Conservation (phyloP, 441 rosid species). For the Aleurites moluccanus region DNA sequence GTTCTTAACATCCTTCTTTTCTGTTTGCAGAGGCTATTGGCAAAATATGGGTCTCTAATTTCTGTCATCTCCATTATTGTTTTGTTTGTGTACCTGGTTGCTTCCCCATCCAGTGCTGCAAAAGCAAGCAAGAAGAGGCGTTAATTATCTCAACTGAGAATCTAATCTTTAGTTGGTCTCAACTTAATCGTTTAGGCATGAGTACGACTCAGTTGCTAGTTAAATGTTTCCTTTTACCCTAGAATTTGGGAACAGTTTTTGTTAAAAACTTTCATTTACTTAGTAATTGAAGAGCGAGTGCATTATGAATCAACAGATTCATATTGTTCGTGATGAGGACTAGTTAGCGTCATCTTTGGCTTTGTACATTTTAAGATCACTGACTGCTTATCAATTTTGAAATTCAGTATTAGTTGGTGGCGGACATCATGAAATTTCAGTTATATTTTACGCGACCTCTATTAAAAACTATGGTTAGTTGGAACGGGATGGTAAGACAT, state of each 20-base stretch:
- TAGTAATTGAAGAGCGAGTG: slow-evolving; percentile 13
- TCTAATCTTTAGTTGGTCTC: slow-evolving; percentile 1
- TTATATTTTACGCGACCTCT: background rate
- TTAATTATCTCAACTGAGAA: slow-evolving; percentile 29
- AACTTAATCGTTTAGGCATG: background rate
- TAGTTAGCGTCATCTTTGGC: background rate
- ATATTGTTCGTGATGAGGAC: slow-evolving; percentile 5
- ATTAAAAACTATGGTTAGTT: no score
- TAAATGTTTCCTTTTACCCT: background rate
- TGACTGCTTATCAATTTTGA: slow-evolving; percentile 18
- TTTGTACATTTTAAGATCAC: slow-evolving; percentile 8
- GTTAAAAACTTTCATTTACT: background rate
- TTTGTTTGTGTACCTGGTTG: slow-evolving; percentile 64
- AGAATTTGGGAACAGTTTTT: slow-evolving; percentile 8
- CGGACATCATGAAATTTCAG: background rate
- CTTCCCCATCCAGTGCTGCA: slow-evolving; percentile 54
- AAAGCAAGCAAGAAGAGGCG: slow-evolving; percentile 88
- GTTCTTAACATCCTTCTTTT: background rate
- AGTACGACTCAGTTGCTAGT: slow-evolving; percentile 4
- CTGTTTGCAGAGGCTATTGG: slow-evolving; percentile 67
- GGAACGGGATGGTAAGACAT: background rate
- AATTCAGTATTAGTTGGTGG: background rate
- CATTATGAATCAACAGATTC: slow-evolving; percentile 24
- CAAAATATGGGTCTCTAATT: slow-evolving; percentile 72
- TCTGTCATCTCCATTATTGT: slow-evolving; percentile 71